Conservation (phyloP, 1,284 basidiomycete genomes). For the Sphagnurus paluster region DNA sequence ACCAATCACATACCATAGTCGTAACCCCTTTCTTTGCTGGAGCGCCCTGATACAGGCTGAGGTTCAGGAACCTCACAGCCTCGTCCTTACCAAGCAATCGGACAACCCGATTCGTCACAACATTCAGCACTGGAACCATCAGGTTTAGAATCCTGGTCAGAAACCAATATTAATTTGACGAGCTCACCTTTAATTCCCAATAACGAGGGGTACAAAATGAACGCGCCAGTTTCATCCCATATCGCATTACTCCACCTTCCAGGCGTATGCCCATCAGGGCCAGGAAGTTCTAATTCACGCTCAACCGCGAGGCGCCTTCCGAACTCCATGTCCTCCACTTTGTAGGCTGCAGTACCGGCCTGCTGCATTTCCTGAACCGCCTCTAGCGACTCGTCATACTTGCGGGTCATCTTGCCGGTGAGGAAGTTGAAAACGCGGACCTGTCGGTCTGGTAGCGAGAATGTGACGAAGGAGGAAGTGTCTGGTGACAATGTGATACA, state of each 20-base stretch:
- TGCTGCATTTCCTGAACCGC: conserved; percentile 98
- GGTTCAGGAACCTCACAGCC: conserved; percentile 86
- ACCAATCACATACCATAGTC: conserved; percentile 61
- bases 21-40: conserved; percentile 85
- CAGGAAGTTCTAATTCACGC: conserved; percentile 83
- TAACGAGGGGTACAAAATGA: conserved; percentile 90
- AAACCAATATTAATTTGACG: conserved; percentile 19
- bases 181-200: conserved; percentile 89
- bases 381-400: conserved; percentile 92
- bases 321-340: conserved; percentile 99
- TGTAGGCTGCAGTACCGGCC: conserved; percentile 86
- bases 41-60: conserved; percentile 91
- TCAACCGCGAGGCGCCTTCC: conserved; percentile 93
- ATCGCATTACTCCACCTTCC: conserved; percentile 83
- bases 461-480: conserved; percentile 85
- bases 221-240: conserved; percentile 97
- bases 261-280: conserved; percentile 66
- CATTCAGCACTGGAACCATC: conserved; percentile 89
- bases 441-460: conserved; percentile 90
- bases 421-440: conserved; percentile 94
- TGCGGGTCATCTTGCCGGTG: conserved; percentile 85
- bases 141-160: neutral
- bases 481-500: conserved; percentile 91
- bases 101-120: conserved; percentile 90
- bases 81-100: conserved; percentile 94